Conservation (phyloP, 2,329 filamentous ascomycete genomes). For the Talaromyces atroroseus region DNA sequence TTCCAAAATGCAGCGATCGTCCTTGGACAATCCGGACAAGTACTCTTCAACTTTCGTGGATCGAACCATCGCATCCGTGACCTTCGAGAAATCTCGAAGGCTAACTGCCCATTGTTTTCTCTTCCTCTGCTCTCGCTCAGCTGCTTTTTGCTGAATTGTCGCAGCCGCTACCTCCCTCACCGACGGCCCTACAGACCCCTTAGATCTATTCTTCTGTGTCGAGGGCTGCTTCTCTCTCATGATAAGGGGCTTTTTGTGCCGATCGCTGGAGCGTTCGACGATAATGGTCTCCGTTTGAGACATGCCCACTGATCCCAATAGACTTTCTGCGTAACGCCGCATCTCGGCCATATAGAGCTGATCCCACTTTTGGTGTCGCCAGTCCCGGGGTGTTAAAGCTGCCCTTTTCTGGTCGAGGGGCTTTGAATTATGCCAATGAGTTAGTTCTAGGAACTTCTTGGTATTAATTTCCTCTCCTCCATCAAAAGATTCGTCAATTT, state of each 20-base stretch:
- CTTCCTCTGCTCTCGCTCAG: background rate
- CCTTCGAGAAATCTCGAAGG: background rate
- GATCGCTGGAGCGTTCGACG: background rate
- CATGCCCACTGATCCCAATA: background rate
- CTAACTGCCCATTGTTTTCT: background rate
- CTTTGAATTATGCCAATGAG: conserved; percentile 26
- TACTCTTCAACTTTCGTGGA: background rate
- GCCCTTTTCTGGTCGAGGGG: conserved; percentile 12
- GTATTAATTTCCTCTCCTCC: background rate
- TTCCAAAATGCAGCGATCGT: background rate
- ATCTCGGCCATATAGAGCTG: conserved; percentile 3
- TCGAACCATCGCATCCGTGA: background rate
- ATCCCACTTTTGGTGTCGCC: background rate
- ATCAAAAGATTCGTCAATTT: background rate
- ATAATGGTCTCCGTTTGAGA: background rate
- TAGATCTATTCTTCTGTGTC: background rate
- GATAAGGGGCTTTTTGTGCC: background rate
- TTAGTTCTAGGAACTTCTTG: background rate
- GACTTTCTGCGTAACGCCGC: conserved; percentile 2
- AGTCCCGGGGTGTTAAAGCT: background rate
- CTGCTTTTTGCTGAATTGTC: background rate
- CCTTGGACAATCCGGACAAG: background rate
- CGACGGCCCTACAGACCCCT: background rate
- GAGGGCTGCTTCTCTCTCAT: background rate
- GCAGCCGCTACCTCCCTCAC: conserved; percentile 1